Evolutionary conservation across 1,139 yeast species (phyloP).

Genomic region (Candida pseudoviswanathii): DNA sequence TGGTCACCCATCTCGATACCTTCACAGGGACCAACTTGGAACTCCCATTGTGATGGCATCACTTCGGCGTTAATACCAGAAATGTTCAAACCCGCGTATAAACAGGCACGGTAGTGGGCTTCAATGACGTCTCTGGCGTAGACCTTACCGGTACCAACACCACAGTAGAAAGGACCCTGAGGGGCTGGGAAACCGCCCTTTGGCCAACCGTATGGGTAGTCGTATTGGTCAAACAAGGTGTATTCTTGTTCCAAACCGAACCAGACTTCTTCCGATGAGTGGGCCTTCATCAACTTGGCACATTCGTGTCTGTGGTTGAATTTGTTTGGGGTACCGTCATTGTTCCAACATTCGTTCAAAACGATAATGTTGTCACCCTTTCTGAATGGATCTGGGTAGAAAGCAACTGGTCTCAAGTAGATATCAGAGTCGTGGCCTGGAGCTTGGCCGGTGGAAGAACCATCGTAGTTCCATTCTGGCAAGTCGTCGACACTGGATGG

Average conservation of each 20-base stretch:
- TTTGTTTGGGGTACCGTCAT: constrained; percentile 98
- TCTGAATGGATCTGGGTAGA: constrained; percentile 96
- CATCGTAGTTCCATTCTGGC: constrained; percentile 99
- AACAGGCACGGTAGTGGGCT: constrained; percentile 98
- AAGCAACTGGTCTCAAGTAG: constrained; percentile 90
- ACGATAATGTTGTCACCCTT: constrained; percentile 96
- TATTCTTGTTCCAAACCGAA: constrained; percentile 99
- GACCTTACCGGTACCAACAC: constrained; percentile 99
- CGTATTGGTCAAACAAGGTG: constrained; percentile 90
- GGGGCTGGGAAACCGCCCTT: constrained; percentile 99
- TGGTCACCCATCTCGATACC: constrained; percentile 98
- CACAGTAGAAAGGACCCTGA: constrained; percentile 99
- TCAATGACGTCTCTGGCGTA: constrained; percentile 97
- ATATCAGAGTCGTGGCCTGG: constrained; percentile 98
- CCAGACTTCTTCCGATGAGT: constrained; percentile 85
- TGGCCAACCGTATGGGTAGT: constrained; percentile 97
- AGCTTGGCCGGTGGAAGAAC: constrained; percentile 98
- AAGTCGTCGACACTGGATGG: constrained; percentile 79
- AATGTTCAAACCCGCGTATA: constrained; percentile 84
- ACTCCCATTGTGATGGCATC: constrained; percentile 99
- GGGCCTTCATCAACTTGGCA: constrained; percentile 94
- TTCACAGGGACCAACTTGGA: constrained; percentile 97
- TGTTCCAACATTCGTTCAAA: constrained; percentile 95
- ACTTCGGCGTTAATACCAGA: constrained; percentile 99
- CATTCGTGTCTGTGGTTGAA: constrained; percentile 98